These are phyloP conservation scores for Suillus cothurnatus DNA, from an alignment of 768 basidiomycete genomes.

Conservation along the genomic window DNA sequence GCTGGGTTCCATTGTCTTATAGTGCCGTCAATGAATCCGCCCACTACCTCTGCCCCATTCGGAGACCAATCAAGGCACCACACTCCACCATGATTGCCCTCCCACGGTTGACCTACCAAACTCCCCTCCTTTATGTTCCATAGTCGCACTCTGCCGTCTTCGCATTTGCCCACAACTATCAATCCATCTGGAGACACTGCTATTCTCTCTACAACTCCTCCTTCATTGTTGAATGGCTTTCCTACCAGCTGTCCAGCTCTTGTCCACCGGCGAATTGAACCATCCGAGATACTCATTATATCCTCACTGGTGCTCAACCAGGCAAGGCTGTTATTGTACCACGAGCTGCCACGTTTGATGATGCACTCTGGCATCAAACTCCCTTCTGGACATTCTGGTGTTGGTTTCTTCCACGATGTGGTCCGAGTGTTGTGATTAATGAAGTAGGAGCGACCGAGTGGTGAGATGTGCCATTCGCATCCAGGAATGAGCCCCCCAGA, in stretches of 20 bases:
- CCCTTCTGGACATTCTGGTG: neutral
- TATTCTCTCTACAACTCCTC: neutral
- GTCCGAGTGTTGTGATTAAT: neutral
- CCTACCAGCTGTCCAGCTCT: neutral
- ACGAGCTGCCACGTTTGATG: neutral
- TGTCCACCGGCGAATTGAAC: neutral
- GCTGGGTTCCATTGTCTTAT: neutral
- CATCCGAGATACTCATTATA: neutral
- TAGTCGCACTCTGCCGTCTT: neutral
- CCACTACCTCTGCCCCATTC: conserved; percentile 15
- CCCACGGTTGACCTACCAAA: neutral
- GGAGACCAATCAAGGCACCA: conserved; percentile 16
- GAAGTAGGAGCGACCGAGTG: neutral
- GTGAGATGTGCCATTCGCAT: conserved; percentile 1
- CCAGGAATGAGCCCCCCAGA: neutral
- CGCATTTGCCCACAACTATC: neutral
- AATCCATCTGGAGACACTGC: neutral
- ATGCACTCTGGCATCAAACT: neutral
- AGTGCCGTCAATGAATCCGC: conserved; percentile 11
- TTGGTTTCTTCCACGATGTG: neutral
- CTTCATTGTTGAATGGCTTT: neutral
- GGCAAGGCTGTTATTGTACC: neutral
- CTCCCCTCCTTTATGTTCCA: neutral
- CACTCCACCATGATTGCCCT: neutral
- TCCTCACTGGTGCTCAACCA: neutral